Conservation (phyloP, 2,329 filamentous ascomycete species). For the Penicillium sp. region DNA sequence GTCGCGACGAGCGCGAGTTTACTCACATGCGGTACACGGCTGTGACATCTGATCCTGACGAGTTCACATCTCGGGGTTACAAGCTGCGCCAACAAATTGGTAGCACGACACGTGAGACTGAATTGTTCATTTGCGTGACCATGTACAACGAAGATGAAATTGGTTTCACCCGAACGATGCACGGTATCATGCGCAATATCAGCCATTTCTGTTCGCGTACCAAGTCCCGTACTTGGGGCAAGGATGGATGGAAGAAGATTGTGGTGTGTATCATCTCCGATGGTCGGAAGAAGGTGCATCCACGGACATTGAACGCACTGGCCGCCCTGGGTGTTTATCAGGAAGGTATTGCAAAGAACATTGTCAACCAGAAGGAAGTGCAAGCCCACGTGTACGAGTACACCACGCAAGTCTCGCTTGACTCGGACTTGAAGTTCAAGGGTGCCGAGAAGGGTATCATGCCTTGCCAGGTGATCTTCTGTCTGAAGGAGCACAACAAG, state of each 20-base stretch:
- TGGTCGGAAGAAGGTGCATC: slow-evolving; percentile 90
- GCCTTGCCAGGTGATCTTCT: slow-evolving; percentile 97
- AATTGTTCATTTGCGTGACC: slow-evolving; percentile 94
- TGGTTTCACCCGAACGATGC: slow-evolving; percentile 95
- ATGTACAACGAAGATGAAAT: slow-evolving; percentile 99
- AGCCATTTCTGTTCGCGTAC: slow-evolving; percentile 91
- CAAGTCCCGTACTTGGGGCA: slow-evolving; percentile 94
- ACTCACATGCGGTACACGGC: slow-evolving; percentile 99
- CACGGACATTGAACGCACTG: slow-evolving; percentile 87
- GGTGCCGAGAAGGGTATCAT: slow-evolving; percentile 98
- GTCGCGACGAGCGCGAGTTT: slow-evolving; percentile 91
- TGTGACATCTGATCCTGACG: slow-evolving; percentile 96
- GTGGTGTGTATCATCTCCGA: slow-evolving; percentile 97
- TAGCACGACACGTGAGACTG: slow-evolving; percentile 80
- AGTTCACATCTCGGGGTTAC: slow-evolving; percentile 86
- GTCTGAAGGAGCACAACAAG: slow-evolving; percentile 94
- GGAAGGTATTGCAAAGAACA: slow-evolving; percentile 97
- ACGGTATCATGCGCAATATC: slow-evolving; percentile 98
- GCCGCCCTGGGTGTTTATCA: slow-evolving; percentile 98
- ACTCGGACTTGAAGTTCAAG: slow-evolving; percentile 96
- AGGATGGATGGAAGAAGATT: slow-evolving; percentile 98
- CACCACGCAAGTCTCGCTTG: slow-evolving; percentile 94
- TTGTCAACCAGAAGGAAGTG: slow-evolving; percentile 93
- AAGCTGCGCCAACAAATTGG: slow-evolving; percentile 91
- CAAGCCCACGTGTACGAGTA: slow-evolving; percentile 98